Conservation (phyloP, 331 rosid genomes). For the Rosa hybrid region DNA sequence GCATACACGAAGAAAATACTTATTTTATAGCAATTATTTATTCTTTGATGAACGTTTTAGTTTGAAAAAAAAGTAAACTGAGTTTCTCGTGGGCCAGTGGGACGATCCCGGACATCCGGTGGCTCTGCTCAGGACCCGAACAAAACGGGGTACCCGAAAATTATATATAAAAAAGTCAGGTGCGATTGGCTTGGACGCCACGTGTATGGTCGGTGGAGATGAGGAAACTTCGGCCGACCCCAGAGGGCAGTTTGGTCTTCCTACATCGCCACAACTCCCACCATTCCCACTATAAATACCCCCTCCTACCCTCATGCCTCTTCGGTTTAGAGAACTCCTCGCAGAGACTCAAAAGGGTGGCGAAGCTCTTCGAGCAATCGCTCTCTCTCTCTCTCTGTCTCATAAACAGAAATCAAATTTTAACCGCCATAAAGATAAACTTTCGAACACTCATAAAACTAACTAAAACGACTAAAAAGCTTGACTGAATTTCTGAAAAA, state of each 20-base stretch:
- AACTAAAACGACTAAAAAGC: not conserved
- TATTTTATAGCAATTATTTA: no score
- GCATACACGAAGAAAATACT: no score
- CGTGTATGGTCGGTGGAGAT: not conserved
- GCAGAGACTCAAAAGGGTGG: not conserved
- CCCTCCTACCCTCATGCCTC: not conserved
- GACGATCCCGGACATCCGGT: no score
- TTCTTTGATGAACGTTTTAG: no score
- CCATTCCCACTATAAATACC: not conserved
- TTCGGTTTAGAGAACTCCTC: not conserved
- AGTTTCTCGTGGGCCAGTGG: not conserved
- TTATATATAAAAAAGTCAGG: not conserved
- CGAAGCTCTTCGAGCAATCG: not conserved
- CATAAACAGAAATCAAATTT: not conserved
- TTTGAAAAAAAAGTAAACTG: no score
- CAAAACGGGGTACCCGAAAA: not conserved
- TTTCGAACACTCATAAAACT: not conserved
- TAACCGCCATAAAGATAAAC: not conserved
- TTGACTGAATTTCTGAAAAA: not conserved
- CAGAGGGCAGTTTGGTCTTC: not conserved
- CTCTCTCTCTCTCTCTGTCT: not conserved
- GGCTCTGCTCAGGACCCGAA: not conserved
- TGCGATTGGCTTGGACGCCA: not conserved
- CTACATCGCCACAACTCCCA: not conserved
- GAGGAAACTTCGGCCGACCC: not conserved